Evolutionary conservation across 192 early-diverging fungal species (phyloP), one percentile per base, ranked within the genome.

Genomic region (Allomyces arbusculus): DNA sequence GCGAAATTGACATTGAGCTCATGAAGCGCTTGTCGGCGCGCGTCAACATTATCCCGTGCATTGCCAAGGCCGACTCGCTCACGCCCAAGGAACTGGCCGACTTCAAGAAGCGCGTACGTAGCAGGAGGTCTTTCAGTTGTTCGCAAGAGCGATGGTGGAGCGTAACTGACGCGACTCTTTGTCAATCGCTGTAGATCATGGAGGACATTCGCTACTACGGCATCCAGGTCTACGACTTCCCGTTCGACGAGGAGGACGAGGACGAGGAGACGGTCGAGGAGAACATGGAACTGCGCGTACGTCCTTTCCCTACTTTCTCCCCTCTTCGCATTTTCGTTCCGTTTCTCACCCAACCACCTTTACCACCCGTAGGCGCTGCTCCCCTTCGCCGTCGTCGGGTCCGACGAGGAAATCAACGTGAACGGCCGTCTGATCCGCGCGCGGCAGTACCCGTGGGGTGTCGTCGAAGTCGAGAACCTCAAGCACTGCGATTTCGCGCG

Each of bases 251-350:
- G 23, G 94, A 99, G 66, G 94, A 95, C 69, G 95, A 95, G 72
- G 96, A 97, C 69, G 95, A 99, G 74, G 96, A 99, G 71, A 95
- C 90, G 2, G 84, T 91, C 62, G 96, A 99, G 74, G 94, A 99
- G 77, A 99, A 96, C 79, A 85, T 89, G 64, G 93, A 95, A 78
- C 80, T 99, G 66, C 80, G 94, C 69, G 79, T 84, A 67, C 2
- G 69, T 74, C 23, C 10, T 70, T 10, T 70, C 40, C 28, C 4
- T 7, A 40, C 33, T 7, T 40, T 7, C 33, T 8, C 7, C 33
- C 33, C 33, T 40, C 33, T 7, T 7, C 3, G 7, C 33, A n/a
- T n/a, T n/a, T n/a, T 3, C 33, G 33, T 7, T 8, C 33, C 33
- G 8, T 7, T 8, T 3, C 33, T 40, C 33, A 40, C 26, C 26